These are phyloP conservation scores for Venturiaceae sp. DNA, from an alignment of 2,329 filamentous ascomycete genomes.

Conservation along the genomic window DNA sequence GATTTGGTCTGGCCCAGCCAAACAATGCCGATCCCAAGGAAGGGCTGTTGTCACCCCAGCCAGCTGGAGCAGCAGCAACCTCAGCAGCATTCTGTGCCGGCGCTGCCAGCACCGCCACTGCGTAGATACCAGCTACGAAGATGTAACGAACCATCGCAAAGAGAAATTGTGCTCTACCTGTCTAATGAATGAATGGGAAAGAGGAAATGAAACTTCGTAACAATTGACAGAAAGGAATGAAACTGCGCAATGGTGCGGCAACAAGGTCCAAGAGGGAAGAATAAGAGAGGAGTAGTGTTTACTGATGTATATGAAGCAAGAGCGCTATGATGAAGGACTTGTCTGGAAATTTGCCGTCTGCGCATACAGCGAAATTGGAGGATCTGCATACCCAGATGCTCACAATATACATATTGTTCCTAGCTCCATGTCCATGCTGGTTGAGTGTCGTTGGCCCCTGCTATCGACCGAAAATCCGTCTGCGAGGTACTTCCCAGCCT, in stretches of 20 bases:
- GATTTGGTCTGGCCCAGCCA: neutral
- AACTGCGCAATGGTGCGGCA: neutral
- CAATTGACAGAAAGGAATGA: neutral
- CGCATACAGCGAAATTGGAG: neutral
- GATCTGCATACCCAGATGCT: neutral
- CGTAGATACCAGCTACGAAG: slow-evolving; percentile 1
- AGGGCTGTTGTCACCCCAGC: neutral
- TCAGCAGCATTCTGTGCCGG: neutral
- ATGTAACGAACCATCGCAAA: neutral
- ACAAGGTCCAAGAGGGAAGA: no score
- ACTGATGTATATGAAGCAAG: neutral
- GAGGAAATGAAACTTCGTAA: neutral
- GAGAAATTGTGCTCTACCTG: neutral
- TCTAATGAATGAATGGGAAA: neutral
- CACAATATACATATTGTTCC: neutral
- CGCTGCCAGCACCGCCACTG: neutral
- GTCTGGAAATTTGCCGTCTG: neutral
- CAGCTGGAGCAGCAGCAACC: neutral
- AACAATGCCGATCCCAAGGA: neutral
- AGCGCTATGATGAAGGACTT: neutral
- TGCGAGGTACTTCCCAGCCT: neutral
- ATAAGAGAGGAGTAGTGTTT: neutral
- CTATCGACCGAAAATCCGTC: neutral
- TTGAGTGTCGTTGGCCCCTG: neutral
- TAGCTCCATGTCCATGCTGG: neutral